These are phyloP conservation scores for Pseudozyma hubeiensis DNA, from an alignment of 1,284 basidiomycete genomes.

Conservation along the genomic window DNA sequence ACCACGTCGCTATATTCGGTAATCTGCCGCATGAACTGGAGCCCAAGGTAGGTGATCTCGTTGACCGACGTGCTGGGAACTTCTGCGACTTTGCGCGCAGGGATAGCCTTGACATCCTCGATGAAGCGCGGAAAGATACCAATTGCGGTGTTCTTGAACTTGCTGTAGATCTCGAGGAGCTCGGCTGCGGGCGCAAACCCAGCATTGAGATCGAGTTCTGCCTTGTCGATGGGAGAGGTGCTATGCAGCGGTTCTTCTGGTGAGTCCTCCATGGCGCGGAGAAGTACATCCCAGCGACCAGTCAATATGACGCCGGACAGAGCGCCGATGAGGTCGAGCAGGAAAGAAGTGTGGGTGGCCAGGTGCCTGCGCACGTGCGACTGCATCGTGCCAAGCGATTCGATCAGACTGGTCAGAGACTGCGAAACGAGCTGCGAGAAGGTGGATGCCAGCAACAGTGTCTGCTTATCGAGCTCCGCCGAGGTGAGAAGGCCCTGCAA, in stretches of 20 bases:
- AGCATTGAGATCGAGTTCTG: constrained; percentile 41
- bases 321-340: constrained; percentile 51
- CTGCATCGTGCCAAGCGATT: constrained; percentile 44
- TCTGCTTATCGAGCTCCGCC: constrained; percentile 40
- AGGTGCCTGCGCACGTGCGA: constrained; percentile 51
- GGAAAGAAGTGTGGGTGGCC: constrained; percentile 59
- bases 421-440: constrained; percentile 46
- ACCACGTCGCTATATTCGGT: constrained; percentile 63
- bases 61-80: constrained; percentile 62
- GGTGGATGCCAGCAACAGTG: constrained; percentile 35
- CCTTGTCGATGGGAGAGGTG: constrained; percentile 31
- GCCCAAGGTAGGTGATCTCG: constrained; percentile 61
- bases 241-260: constrained; percentile 32
- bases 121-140: constrained; percentile 64
- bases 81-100: constrained; percentile 55
- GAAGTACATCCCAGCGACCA: constrained; percentile 35
- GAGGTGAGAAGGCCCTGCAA: constrained; percentile 40
- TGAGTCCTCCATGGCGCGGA: constrained; percentile 46
- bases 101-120: constrained; percentile 64
- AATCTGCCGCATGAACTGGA: constrained; percentile 57
- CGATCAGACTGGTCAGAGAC: constrained; percentile 30
- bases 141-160: constrained; percentile 54
- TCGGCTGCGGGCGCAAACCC: constrained; percentile 39
- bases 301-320: constrained; percentile 36
- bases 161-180: constrained; percentile 38